Base-by-base conservation (phyloP, 768 basidiomycete genomes). In the Amanita rimosa region DNA sequence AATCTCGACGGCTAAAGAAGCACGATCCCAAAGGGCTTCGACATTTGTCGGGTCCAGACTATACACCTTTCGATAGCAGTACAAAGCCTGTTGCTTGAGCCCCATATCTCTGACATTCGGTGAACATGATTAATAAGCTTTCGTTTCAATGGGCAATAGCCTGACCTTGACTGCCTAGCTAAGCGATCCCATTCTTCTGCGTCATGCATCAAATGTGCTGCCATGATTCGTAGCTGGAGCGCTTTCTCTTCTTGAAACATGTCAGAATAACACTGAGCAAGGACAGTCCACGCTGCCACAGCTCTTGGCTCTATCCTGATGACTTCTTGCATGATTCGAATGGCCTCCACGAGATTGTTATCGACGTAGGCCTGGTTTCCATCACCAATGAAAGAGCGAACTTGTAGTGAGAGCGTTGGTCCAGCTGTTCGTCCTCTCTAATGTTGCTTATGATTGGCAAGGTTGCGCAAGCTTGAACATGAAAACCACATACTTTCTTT, bases 271-370 rank as follows among this genome's bases (percentile, higher is more conserved):
- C 88, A 89, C 54, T 84, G 78, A 2, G 87, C 90, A 5, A 97
- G 76, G 0, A 92, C 88, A 6, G 81, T 78, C 94, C 94, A 99
- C 1, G 92, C 87, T 2, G 78, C 66, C 0, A 75, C 70, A 1
- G 91, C 85, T 14, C 86, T 78, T 2, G 94, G 91, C 60, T 99
- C 95, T 49, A 93, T 89, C 7, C 90, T 79, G 47, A 99, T 91
- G 54, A 96, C 88, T 59, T 98, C 91, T 60, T 85, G 82, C 78
- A 93, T 87, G 21, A 83, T 74, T 16, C 79, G 76, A 31, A 91
- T 80, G 1, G 91, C 83, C 55, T 83, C 74, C 2, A 71, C 64
- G 7, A 81, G 66, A 48, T 89, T 65, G 52, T 69, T 76, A 56
- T 84, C 78, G 44, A 94, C 78, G 62, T 89, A 96, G 2, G 85